Conservation (phyloP, 2,329 filamentous ascomycete genomes). For the Scorias spongiosa region DNA sequence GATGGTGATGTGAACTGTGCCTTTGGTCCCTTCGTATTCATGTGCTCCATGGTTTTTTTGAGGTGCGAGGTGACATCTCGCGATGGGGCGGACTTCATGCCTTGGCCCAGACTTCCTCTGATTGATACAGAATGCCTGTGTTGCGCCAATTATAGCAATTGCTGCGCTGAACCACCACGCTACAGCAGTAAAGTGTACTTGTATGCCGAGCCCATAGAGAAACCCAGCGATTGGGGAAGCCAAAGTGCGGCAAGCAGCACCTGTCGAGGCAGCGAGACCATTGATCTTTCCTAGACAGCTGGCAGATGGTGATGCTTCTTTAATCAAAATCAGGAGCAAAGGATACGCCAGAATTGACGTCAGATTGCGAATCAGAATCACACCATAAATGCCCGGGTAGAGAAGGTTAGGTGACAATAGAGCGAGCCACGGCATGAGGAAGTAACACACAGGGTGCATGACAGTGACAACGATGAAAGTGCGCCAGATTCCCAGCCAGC, state of each 20-base stretch:
- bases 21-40: neutral
- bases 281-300: slow-evolving; percentile 55
- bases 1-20: neutral
- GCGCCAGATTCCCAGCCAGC: slow-evolving; percentile 50
- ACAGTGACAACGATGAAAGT: slow-evolving; percentile 50
- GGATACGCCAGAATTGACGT: slow-evolving; percentile 55
- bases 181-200: slow-evolving; percentile 43
- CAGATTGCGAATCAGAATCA: slow-evolving; percentile 49
- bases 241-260: slow-evolving; percentile 55
- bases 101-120: slow-evolving; percentile 29
- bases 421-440: slow-evolving; percentile 53
- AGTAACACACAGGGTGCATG: slow-evolving; percentile 51
- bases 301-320: slow-evolving; percentile 51
- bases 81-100: slow-evolving; percentile 10
- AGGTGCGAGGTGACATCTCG: neutral
- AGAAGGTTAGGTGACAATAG: slow-evolving; percentile 39
- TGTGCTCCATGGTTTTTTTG: neutral
- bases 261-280: slow-evolving; percentile 54
- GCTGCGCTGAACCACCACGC: slow-evolving; percentile 46
- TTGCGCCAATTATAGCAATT: slow-evolving; percentile 39
- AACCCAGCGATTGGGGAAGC: slow-evolving; percentile 54
- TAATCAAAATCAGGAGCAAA: slow-evolving; percentile 54
- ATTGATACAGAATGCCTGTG: slow-evolving; percentile 42
- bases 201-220: slow-evolving; percentile 47
- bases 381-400: slow-evolving; percentile 49